Evolutionary conservation across 805 yeast species (phyloP).

Genomic region (Saccharomycopsis schoenii): DNA sequence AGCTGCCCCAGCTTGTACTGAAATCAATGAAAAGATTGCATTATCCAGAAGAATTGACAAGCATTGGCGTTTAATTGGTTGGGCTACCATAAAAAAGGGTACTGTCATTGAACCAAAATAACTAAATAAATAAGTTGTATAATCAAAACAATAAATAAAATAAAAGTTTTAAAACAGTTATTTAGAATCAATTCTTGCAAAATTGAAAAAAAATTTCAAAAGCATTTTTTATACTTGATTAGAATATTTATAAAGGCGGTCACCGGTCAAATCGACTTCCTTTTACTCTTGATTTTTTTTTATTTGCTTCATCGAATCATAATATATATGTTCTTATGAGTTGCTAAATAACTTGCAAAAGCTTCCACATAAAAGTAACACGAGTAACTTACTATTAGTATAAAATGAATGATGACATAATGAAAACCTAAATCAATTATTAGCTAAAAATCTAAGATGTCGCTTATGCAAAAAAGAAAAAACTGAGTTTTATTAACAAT

Average conservation of each 20-base stretch:
- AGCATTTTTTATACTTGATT: not conserved
- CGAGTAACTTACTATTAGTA: too few relatives aligned
- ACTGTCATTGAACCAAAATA: constrained; percentile 63
- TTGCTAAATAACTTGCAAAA: too few relatives aligned
- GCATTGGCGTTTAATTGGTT: constrained; percentile 99
- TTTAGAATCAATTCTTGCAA: not conserved
- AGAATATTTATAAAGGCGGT: not conserved
- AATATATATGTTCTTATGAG: too few relatives aligned
- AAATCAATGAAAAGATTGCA: constrained; percentile 96
- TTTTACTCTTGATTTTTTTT: too few relatives aligned
- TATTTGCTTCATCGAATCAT: too few relatives aligned
- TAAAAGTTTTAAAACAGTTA: not conserved
- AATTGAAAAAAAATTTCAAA: not conserved
- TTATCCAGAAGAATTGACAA: constrained; percentile 97
- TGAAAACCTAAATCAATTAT: too few relatives aligned
- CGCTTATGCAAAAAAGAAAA: not conserved
- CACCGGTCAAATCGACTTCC: too few relatives aligned
- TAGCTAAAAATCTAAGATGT: too few relatives aligned
- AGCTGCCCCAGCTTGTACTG: constrained; percentile 98
- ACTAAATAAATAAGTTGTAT: not conserved
- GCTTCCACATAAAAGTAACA: too few relatives aligned
- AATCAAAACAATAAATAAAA: not conserved
- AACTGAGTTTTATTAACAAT: not conserved
- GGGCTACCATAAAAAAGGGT: constrained; percentile 98
- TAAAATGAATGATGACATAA: not conserved